A percentile compares a stretch with the other conserved stretches of the same genome.
These are phyloP conservation scores for Fomes fomentarius DNA, from an alignment of 1,284 basidiomycete genomes.

Conservation along the genomic window DNA sequence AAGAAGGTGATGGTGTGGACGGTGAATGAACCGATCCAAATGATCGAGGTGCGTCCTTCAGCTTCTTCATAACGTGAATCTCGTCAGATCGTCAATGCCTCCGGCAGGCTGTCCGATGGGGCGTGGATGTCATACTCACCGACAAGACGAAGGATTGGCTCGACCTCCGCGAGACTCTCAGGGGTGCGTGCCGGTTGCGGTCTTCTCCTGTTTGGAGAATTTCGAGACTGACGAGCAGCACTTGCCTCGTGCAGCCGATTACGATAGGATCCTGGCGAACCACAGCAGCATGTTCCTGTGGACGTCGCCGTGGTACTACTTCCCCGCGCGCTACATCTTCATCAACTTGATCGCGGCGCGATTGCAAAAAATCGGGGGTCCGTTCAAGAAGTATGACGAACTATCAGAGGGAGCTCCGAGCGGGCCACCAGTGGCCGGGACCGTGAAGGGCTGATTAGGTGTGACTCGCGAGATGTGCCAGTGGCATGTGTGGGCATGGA, in stretches of 20 bases:
- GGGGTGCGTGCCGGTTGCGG: slow-evolving; percentile 50
- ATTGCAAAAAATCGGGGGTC: slow-evolving; percentile 31
- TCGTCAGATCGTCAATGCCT: background rate
- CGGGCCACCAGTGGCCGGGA: slow-evolving; percentile 4
- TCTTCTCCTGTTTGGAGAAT: background rate
- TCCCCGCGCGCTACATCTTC: slow-evolving; percentile 41
- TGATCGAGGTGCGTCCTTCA: slow-evolving; percentile 79
- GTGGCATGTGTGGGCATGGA: background rate
- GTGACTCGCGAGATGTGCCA: background rate
- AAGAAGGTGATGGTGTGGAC: slow-evolving; percentile 98
- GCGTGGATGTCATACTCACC: slow-evolving; percentile 87
- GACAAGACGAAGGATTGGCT: slow-evolving; percentile 84
- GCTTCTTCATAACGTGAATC: background rate
- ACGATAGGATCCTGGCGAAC: slow-evolving; percentile 60
- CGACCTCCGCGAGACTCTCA: slow-evolving; percentile 67
- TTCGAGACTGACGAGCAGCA: slow-evolving; percentile 4
- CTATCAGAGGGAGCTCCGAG: background rate
- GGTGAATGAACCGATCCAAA: slow-evolving; percentile 88
- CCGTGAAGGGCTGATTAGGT: background rate
- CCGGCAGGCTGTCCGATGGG: slow-evolving; percentile 84
- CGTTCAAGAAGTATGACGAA: slow-evolving; percentile 22
- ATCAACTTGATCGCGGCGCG: slow-evolving; percentile 7
- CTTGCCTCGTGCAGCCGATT: slow-evolving; percentile 53
- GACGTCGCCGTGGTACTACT: slow-evolving; percentile 68
- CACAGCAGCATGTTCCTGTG: slow-evolving; percentile 76